A percentile compares a stretch with the other conserved stretches of the same genome.
Conservation (phyloP, 2,329 filamentous ascomycete species). For the Stemphylium beticola region DNA sequence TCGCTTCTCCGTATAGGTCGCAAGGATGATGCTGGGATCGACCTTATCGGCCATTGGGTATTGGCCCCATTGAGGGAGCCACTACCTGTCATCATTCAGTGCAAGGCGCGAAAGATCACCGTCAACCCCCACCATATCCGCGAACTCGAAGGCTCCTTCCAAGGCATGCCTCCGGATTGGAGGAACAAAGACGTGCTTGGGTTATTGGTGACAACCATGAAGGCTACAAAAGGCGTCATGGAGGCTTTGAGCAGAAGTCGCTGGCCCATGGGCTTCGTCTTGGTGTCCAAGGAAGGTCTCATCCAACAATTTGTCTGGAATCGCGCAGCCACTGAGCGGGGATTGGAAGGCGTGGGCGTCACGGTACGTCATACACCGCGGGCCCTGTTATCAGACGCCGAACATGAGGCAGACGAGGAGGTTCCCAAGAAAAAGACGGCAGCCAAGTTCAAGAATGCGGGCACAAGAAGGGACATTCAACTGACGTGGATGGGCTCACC, state of each 20-base stretch:
- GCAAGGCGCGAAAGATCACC: conserved; percentile 65
- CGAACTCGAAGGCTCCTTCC: conserved; percentile 82
- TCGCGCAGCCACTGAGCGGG: conserved; percentile 64
- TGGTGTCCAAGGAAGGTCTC: conserved; percentile 63
- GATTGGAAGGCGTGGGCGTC: conserved; percentile 62
- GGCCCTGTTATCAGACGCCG: conserved; percentile 6
- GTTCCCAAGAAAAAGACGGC: conserved; percentile 1
- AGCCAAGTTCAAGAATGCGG: conserved; percentile 24
- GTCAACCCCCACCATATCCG: conserved; percentile 66
- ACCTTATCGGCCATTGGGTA: conserved; percentile 74
- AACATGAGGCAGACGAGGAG: conserved; percentile 10
- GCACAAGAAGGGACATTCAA: conserved; percentile 42
- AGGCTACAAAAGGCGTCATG: conserved; percentile 79
- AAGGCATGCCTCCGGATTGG: conserved; percentile 76
- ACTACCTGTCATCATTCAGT: conserved; percentile 64
- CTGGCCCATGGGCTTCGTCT: conserved; percentile 75
- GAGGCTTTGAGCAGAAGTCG: conserved; percentile 71
- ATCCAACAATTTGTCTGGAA: conserved; percentile 79
- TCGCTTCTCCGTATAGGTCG: conserved; percentile 69
- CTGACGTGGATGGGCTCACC: conserved; percentile 48
- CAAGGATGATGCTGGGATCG: conserved; percentile 72
- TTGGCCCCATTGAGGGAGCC: conserved; percentile 50
- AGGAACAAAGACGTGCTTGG: conserved; percentile 68
- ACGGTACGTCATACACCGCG: conserved; percentile 39
- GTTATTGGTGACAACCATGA: conserved; percentile 70